Evolutionary conservation across 2,329 filamentous ascomycete genomes (phyloP).

Genomic region (Sporothrix humicola): DNA sequence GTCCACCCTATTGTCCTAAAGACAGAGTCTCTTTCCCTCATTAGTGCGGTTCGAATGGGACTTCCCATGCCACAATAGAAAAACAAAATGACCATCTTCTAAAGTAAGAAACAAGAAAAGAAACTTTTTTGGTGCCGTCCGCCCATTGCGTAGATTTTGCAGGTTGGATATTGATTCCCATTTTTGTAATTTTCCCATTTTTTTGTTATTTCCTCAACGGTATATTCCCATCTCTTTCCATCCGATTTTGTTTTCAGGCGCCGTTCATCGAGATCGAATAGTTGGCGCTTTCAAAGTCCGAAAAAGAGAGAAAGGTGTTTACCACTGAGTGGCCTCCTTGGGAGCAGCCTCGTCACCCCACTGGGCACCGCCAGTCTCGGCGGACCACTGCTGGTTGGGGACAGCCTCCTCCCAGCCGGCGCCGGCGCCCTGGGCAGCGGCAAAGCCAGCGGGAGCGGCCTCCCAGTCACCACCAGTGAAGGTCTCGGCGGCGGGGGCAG

Average conservation of each 20-base stretch:
- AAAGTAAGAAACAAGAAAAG: conserved; percentile 29
- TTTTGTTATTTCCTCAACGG: conserved; percentile 26
- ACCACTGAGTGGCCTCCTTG: conserved; percentile 61
- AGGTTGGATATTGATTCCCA: conserved; percentile 27
- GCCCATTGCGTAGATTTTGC: conserved; percentile 22
- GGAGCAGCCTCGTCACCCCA: conserved; percentile 53
- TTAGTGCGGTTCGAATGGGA: conserved; percentile 77
- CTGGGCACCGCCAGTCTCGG: conserved; percentile 62
- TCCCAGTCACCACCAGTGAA: conserved; percentile 85
- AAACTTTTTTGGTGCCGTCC: conserved; percentile 34
- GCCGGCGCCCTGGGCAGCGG: conserved; percentile 59
- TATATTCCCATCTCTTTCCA: conserved; percentile 11
- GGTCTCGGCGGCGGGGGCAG: conserved; percentile 78
- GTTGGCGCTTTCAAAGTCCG: not conserved
- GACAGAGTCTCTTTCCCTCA: conserved; percentile 98
- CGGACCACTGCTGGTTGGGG: conserved; percentile 72
- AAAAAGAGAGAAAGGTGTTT: conserved; percentile 41
- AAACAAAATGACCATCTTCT: conserved; percentile 26
- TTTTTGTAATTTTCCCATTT: conserved; percentile 31
- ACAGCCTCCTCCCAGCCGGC: conserved; percentile 65
- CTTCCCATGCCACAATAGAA: conserved; percentile 35
- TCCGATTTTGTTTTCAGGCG: not conserved
- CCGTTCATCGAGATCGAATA: not conserved
- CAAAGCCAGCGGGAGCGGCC: conserved; percentile 73
- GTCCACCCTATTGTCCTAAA: conserved; percentile 40